Conservation (phyloP, 192 early-diverging fungal genomes). For the Backusella tuberculispora region DNA sequence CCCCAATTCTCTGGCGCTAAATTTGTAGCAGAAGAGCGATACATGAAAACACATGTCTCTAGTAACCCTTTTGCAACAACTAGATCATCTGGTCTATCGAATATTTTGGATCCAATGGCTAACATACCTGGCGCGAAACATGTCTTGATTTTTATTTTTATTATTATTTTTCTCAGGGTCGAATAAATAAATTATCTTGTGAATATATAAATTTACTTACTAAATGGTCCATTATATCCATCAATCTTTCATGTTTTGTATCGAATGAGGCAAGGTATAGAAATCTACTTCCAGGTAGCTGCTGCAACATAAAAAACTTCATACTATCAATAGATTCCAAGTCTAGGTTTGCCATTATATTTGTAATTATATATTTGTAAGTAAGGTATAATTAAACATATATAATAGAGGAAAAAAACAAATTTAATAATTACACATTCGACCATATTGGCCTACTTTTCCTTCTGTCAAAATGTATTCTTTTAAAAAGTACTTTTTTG, state of each 20-base stretch:
- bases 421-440: constrained; percentile 39
- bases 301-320: constrained; percentile 29
- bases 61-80: constrained; percentile 44
- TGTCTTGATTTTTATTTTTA: constrained; percentile 27
- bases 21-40: constrained; percentile 42
- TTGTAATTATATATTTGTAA: background rate
- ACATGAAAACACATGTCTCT: constrained; percentile 47
- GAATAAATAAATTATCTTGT: background rate
- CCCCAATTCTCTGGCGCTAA: constrained; percentile 48
- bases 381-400: background rate
- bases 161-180: too few relatives aligned
- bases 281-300: constrained; percentile 18
- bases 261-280: constrained; percentile 22
- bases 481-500: constrained; percentile 64
- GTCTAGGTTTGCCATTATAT: constrained; percentile 4
- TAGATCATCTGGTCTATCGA: constrained; percentile 47
- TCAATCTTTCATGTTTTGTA: background rate
- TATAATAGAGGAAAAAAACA: too few relatives aligned
- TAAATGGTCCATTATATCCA: constrained; percentile 35
- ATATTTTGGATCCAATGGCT: constrained; percentile 51
- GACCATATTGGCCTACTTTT: constrained; percentile 14
- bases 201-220: constrained; percentile 12
- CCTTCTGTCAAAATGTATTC: constrained; percentile 49
- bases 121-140: constrained; percentile 57
- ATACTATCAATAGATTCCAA: constrained; percentile 34